Base-by-base conservation (phyloP, 129 eudicot species). In the Kitagawia praeruptora region DNA sequence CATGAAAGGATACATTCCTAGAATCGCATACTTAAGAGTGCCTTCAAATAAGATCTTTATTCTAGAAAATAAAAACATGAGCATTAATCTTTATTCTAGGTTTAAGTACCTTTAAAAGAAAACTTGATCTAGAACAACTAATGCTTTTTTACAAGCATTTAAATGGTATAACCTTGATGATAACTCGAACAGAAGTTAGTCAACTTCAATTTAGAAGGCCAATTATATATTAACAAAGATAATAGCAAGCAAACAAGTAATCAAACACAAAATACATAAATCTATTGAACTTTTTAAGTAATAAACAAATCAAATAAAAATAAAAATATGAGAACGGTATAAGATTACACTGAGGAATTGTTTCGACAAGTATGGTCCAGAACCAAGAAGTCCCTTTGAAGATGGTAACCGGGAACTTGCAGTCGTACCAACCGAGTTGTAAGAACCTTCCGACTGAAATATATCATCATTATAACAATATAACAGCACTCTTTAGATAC, bases 341-440 rank as follows among this genome's bases (percentile, higher is more conserved):
- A 79, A 78, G 40, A 51, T 89, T 91, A 94, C 97, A 80, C 87
- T 88, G 46, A 72, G 84, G 70, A 74, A 80, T 74, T 91, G 96
- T 76, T 89, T 89, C 49, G 91, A 84, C 38, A 80, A 80, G 78
- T 79, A 84, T 70, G 82, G 82, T 74, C 84, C 84, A 74, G 85
- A 77, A 82, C 67, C 81, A 76, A 81, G 37, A 34, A 34, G 74
- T 40, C 86, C 84, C 75, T 86, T 44, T 16, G 78, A 82, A 14
- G 87, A 82, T 63, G 84, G 75, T 72, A 77, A 77, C 38, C 84
- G 80, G 75, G 16, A 69, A 51, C 74, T 83, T 77, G 80, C 34
- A 70, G 31, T n/a, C 10, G 28, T 42, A 44, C 37, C 77, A 41
- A 56, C 88, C 82, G 74, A 80, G 74, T 78, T 83, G 54, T 73